Percentiles rank a stretch among this genome's conserved stretches.
Evolutionary conservation across 768 basidiomycete genomes (phyloP).

Genomic region (Leccinum boreale): DNA sequence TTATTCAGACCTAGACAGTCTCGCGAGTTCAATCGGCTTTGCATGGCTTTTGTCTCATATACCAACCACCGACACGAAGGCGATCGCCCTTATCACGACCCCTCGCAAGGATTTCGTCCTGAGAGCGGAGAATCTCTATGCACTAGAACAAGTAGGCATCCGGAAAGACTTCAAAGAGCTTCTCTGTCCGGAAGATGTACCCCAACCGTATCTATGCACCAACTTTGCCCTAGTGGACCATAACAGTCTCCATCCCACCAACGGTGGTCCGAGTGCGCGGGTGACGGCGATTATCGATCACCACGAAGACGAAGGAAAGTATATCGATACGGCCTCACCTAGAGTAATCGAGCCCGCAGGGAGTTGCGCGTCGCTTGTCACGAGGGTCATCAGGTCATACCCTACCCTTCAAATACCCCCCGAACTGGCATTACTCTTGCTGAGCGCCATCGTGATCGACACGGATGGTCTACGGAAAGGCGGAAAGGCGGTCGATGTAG

Average conservation of each 20-base stretch:
- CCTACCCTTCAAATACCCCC: slow-evolving; percentile 36
- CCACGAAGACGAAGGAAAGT: slow-evolving; percentile 78
- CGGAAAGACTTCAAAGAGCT: slow-evolving; percentile 50
- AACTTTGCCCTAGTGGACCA: slow-evolving; percentile 88
- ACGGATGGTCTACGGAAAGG: slow-evolving; percentile 74
- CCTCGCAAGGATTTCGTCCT: slow-evolving; percentile 65
- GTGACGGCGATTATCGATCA: slow-evolving; percentile 88
- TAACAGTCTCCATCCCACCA: slow-evolving; percentile 59
- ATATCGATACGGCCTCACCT: slow-evolving; percentile 59
- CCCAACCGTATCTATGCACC: slow-evolving; percentile 38
- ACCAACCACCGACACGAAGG: slow-evolving; percentile 37
- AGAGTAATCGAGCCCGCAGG: slow-evolving; percentile 70
- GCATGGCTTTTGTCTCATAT: slow-evolving; percentile 62
- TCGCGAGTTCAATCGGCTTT: slow-evolving; percentile 83
- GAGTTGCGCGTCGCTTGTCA: slow-evolving; percentile 71
- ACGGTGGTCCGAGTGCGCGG: slow-evolving; percentile 36
- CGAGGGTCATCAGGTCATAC: slow-evolving; percentile 32
- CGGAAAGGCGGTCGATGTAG: slow-evolving; percentile 70
- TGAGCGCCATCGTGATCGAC: slow-evolving; percentile 83
- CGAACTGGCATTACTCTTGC: slow-evolving; percentile 73
- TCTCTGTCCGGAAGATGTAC: slow-evolving; percentile 68
- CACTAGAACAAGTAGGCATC: slow-evolving; percentile 59
- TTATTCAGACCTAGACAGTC: slow-evolving; percentile 77
- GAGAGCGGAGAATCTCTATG: slow-evolving; percentile 85
- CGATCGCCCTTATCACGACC: slow-evolving; percentile 72